Evolutionary conservation across 2,329 filamentous ascomycete genomes (phyloP).

Genomic region (Aspergillus sclerotialis): DNA sequence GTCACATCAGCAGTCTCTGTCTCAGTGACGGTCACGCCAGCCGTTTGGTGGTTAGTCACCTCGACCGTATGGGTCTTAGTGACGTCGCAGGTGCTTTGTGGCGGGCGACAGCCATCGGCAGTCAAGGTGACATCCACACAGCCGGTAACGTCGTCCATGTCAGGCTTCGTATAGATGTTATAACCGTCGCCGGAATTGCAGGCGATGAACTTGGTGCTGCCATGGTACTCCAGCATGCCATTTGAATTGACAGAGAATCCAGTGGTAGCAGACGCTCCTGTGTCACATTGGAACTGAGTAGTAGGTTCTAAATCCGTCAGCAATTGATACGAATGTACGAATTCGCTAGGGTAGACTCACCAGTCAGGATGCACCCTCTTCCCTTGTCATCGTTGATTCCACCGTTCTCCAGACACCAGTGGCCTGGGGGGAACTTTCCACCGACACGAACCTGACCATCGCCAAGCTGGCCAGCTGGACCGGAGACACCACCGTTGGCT

Average conservation of each 20-base stretch:
- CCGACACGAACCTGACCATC: slow-evolving; percentile 55
- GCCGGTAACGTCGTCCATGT: slow-evolving; percentile 10
- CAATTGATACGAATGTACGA: slow-evolving; percentile 2
- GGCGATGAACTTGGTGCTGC: slow-evolving; percentile 47
- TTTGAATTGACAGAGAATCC: slow-evolving; percentile 49
- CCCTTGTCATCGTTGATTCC: slow-evolving; percentile 48
- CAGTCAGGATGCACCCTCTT: slow-evolving; percentile 55
- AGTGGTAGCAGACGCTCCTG: slow-evolving; percentile 39
- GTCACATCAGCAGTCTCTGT: no score
- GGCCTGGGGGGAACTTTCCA: slow-evolving; percentile 36
- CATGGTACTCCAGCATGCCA: slow-evolving; percentile 45
- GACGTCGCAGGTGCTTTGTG: no score
- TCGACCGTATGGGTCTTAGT: no score
- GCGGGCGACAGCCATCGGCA: slow-evolving; percentile 23
- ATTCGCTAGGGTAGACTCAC: slow-evolving; percentile 25
- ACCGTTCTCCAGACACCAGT: slow-evolving; percentile 46
- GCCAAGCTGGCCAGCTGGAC: slow-evolving; percentile 49
- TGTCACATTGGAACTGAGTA: slow-evolving; percentile 53
- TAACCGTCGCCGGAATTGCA: slow-evolving; percentile 43
- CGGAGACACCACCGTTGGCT: slow-evolving; percentile 39
- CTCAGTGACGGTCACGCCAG: no score
- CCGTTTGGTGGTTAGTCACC: no score
- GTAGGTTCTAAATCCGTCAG: slow-evolving; percentile 38
- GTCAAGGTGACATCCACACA: slow-evolving; percentile 18
- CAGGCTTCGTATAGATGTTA: slow-evolving; percentile 25